Conservation (phyloP, 345 rosid genomes). For the Toxicodendron radicans region DNA sequence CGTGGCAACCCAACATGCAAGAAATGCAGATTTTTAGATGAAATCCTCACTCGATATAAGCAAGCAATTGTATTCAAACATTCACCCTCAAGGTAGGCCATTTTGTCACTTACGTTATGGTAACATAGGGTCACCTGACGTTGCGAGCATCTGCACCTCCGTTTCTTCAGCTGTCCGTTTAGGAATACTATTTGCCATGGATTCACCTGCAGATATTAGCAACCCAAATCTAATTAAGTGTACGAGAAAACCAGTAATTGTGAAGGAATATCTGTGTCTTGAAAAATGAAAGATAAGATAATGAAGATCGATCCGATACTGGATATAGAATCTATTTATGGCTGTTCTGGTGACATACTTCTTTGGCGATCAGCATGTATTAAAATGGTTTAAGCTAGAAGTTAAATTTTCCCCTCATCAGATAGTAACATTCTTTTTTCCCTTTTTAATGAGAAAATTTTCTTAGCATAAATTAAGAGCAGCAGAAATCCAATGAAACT, state of each 20-base stretch:
- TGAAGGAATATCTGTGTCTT: background rate
- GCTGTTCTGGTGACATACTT: conserved; percentile 34
- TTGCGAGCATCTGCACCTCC: conserved; percentile 57
- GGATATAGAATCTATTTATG: conserved; percentile 33
- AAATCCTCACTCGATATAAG: conserved; percentile 19
- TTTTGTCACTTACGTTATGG: conserved; percentile 36
- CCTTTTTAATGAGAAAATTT: background rate
- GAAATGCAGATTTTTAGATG: conserved; percentile 25
- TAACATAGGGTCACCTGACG: conserved; percentile 77
- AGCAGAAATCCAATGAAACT: background rate
- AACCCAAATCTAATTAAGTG: conserved; percentile 9
- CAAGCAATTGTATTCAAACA: conserved; percentile 8
- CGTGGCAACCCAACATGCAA: conserved; percentile 21
- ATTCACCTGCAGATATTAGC: conserved; percentile 48
- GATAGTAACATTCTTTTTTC: no score
- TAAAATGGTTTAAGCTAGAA: conserved; percentile 2
- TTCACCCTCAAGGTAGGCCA: conserved; percentile 16
- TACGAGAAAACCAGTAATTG: background rate
- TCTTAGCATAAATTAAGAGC: conserved; percentile 4
- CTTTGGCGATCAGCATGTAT: conserved; percentile 37
- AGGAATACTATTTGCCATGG: conserved; percentile 38
- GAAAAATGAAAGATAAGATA: background rate
- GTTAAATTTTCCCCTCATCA: conserved; percentile 4
- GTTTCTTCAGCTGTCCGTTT: conserved; percentile 45
- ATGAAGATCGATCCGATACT: conserved; percentile 25